Base-by-base conservation (phyloP, 164 flowering plant species). In the Aristolochia fimbriata region DNA sequence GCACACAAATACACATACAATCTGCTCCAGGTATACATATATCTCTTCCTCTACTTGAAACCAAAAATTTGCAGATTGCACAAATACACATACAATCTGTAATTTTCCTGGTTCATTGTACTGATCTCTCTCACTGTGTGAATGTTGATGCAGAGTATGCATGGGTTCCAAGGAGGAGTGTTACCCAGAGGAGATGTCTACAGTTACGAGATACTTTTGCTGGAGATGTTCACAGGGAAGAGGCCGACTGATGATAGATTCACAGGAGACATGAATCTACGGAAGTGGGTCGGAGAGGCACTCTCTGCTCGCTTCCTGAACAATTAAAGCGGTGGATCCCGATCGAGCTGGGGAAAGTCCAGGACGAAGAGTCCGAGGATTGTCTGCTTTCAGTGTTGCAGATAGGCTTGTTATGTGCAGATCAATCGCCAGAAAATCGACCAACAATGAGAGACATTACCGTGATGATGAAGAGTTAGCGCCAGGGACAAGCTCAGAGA, bases 171-270 rank as follows among this genome's bases (percentile, higher is more conserved):
- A n/a, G 48, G 60, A 2, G 48, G 48, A n/a, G 48, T 57, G 19
- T 57, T 49, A 9, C 19, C 47, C 21, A 57, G 13, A 57, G 60
- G 60, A 19, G 60, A 57, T 57, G 60, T 57, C 22, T 57, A 57
- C 48, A 57, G 60, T 43, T 57, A 57, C 19, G 60, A 49, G 6
- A 57, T 57, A 37, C 60, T 57, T 19, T 19, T 57, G 48, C 15
- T 57, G 60, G 60, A 57, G 30, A 37, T 43, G 19, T n/a, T 57
- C 17, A 57, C 60, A 1, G 15, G 60, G 48, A 57, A 10, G 45
- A 57, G 22, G 60, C 23, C 60, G 6, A 57, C 60, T 1, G 60
- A 57, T 43, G 48, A 37, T 27, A 43, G 7, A 47, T 61, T 61
- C 17, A 27, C 24, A 30, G 64, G 56, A 7, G 56, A 50, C 10